Evolutionary conservation across 805 yeast species (phyloP).

Genomic region (Cyberlindnera xylosilytica): DNA sequence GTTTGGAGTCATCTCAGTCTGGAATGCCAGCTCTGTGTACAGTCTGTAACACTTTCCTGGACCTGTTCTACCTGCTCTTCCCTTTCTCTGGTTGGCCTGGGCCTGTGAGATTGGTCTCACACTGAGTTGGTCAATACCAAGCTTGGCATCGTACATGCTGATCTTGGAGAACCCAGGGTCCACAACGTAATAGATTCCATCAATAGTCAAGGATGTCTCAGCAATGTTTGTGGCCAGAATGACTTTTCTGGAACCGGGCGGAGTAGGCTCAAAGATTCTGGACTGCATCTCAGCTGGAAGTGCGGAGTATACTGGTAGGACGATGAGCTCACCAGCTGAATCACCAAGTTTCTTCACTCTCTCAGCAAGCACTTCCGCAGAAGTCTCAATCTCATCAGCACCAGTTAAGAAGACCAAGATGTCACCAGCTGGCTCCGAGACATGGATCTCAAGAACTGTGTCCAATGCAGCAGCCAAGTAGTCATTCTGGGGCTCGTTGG

Average conservation of each 20-base stretch:
- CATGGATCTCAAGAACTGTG: conserved; percentile 73
- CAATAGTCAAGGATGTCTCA: conserved; percentile 92
- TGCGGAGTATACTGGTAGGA: conserved; percentile 79
- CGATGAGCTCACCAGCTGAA: conserved; percentile 56
- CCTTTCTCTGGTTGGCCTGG: conserved; percentile 88
- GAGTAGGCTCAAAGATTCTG: conserved; percentile 61
- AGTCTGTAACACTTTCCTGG: conserved; percentile 92
- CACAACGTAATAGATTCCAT: conserved; percentile 80
- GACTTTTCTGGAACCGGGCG: conserved; percentile 62
- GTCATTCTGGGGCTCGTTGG: conserved; percentile 60
- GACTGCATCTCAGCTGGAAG: conserved; percentile 79
- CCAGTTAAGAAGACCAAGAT: conserved; percentile 92
- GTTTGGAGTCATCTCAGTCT: conserved; percentile 73
- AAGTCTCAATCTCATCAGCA: conserved; percentile 88
- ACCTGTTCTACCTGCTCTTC: conserved; percentile 96
- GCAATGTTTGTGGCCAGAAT: conserved; percentile 95
- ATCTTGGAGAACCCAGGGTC: conserved; percentile 83
- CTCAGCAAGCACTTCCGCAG: conserved; percentile 64
- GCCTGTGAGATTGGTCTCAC: conserved; percentile 85
- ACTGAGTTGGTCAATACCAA: conserved; percentile 83
- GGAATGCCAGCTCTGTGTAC: conserved; percentile 78
- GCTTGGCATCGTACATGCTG: conserved; percentile 77
- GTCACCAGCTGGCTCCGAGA: conserved; percentile 67
- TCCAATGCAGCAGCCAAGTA: conserved; percentile 85
- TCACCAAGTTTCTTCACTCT: conserved; percentile 50